Conservation (phyloP, 257 asterid genomes). For the Echites panduratus region DNA sequence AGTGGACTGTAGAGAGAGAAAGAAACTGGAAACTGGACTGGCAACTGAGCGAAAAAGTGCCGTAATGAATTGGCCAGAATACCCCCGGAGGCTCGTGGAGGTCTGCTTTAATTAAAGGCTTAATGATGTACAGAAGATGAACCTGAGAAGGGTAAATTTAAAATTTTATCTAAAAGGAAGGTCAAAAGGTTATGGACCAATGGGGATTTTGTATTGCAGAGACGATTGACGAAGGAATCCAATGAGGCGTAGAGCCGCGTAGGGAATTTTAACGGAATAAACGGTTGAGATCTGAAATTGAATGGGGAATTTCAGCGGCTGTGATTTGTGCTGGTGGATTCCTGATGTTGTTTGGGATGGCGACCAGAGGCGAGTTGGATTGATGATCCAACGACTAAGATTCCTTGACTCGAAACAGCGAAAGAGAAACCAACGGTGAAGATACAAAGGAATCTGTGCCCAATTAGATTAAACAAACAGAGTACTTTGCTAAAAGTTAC, state of each 20-base stretch:
- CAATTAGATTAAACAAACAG: constrained; percentile 8
- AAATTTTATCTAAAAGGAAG: not conserved
- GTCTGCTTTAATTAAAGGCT: not conserved
- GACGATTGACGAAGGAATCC: constrained; percentile 35
- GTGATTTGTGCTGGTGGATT: constrained; percentile 20
- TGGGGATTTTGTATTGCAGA: constrained; percentile 22
- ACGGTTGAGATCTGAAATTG: constrained; percentile 44
- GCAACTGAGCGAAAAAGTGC: not conserved
- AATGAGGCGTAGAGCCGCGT: constrained; percentile 22
- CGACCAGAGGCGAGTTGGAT: constrained; percentile 5
- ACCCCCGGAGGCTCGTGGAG: constrained; percentile 12
- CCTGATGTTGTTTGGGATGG: constrained; percentile 5
- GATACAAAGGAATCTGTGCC: constrained; percentile 17
- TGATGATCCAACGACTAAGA: constrained; percentile 37
- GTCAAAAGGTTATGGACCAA: constrained; percentile 8
- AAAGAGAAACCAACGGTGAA: constrained; percentile 29
- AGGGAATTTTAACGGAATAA: constrained; percentile 27
- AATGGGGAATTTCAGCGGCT: constrained; percentile 37
- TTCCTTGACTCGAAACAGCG: constrained; percentile 15
- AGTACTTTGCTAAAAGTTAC: constrained; percentile 4
- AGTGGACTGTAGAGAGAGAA: constrained; percentile 13
- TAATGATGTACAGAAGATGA: not conserved
- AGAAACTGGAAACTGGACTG: constrained; percentile 13
- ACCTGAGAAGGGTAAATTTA: constrained; percentile 28
- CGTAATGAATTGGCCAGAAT: constrained; percentile 22